Evolutionary conservation across 1,139 yeast genomes (phyloP), one percentile per base, ranked within the genome.

Genomic region (Debaryomycetaceae sp.): DNA sequence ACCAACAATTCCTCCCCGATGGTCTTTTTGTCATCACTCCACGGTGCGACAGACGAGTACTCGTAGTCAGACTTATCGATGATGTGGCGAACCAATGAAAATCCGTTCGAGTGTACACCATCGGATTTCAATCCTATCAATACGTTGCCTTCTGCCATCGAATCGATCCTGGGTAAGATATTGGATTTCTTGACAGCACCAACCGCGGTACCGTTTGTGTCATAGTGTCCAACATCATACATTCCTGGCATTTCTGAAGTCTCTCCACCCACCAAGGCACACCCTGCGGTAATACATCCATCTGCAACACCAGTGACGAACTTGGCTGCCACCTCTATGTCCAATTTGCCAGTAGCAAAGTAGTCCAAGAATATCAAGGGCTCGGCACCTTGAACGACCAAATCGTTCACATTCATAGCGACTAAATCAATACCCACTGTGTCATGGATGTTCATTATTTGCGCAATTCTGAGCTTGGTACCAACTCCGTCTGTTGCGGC

Each of bases 401-500:
- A 78, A 68, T 95, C 99, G 62, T 93, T 93, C 42, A 93, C 99
- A 63, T 90, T 95, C 99, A 95, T 95, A 48, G 98, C 99, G 41
- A 95, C 99, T 53, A 95, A 80, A 68, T 95, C 99, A 58, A 95
- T 90, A 62, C 99, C 99, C 39, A 95, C 99, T 24, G 99, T 91
- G 65, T 89, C 83, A 63, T 95, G 98, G 47, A 87, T 87, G 55
- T 85, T 73, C 73, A 93, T 78, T 51, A 84, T 82, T 72, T 93
- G 98, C 1, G 98, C 99, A 62, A 95, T 83, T 75, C 91, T 83
- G 57, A 95, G 81, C 70, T 95, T 95, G 52, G 99, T 93, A 54
- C 99, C 99, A 49, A 95, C 98, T 68, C 99, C 99, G 69, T 95
- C 99, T 40, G 99, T 95, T 46, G 99, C 98, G 49, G 95, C 97